Evolutionary conservation across 1,139 yeast genomes (phyloP).

Genomic region (Geotrichum histeridarum): DNA sequence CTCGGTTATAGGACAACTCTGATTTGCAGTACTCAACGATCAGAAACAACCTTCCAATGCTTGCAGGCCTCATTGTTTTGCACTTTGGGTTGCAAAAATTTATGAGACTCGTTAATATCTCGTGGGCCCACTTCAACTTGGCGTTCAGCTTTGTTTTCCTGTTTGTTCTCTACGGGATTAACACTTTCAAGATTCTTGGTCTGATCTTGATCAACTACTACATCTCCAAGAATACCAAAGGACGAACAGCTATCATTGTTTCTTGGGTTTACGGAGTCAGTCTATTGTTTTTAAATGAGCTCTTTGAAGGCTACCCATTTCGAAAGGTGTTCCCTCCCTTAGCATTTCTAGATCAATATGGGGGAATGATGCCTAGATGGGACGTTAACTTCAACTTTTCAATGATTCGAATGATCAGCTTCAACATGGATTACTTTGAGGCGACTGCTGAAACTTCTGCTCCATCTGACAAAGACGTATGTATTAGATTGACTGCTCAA

Average conservation of each 20-base stretch:
- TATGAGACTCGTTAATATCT: slow-evolving; percentile 37
- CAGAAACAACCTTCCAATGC: slow-evolving; percentile 66
- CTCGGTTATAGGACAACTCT: slow-evolving; percentile 53
- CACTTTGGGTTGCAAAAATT: slow-evolving; percentile 45
- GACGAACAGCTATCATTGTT: slow-evolving; percentile 24
- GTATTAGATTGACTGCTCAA: background rate
- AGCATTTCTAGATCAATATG: slow-evolving; percentile 39
- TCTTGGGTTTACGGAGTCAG: slow-evolving; percentile 78
- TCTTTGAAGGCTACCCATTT: slow-evolving; percentile 50
- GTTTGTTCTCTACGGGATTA: slow-evolving; percentile 76
- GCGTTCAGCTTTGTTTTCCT: slow-evolving; percentile 65
- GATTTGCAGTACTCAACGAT: slow-evolving; percentile 87
- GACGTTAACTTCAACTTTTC: slow-evolving; percentile 93
- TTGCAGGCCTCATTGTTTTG: slow-evolving; percentile 48
- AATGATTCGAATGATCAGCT: slow-evolving; percentile 75
- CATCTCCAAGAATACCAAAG: slow-evolving; percentile 45
- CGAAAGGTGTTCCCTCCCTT: slow-evolving; percentile 41
- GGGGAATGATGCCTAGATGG: slow-evolving; percentile 84
- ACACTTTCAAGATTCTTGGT: slow-evolving; percentile 53
- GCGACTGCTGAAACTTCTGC: slow-evolving; percentile 19
- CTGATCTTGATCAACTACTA: slow-evolving; percentile 54
- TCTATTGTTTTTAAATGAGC: slow-evolving; percentile 72
- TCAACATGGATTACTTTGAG: slow-evolving; percentile 61
- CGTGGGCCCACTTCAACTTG: slow-evolving; percentile 51
- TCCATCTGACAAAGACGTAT: slow-evolving; percentile 17